Evolutionary conservation across 805 yeast genomes (phyloP), one percentile per base, ranked within the genome.

Genomic region (Grigorovia transvaalensis): DNA sequence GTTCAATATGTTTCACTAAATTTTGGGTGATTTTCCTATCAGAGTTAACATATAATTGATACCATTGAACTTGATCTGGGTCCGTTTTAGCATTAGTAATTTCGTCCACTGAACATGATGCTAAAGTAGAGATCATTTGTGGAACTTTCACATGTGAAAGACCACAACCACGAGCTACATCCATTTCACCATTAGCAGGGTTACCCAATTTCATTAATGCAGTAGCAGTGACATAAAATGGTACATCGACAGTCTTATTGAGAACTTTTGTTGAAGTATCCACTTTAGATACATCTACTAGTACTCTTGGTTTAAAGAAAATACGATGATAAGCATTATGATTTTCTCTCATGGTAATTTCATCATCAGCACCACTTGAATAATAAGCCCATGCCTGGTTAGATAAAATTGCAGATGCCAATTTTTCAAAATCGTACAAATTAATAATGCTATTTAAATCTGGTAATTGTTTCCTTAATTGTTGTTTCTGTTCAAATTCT

Each of bases 71-170:
- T 65, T 89, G 96, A 13, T 60, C 60, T 18, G 48, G 48, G 43
- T 74, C 74, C 13, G 78, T 80, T 33, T 84, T 82, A 5, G 83
- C 86, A 53, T 79, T 88, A 3, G 84, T 79, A 54, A 89, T 85
- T 65, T 89, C 97, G 59, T 88, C 93, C 56, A 88, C 76, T 1
- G 96, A 81, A 65, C 89, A 87, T 6, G 96, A 85, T 0, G 97
- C 91, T 59, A 88, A 74, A 1, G 96, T 90, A 5, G 96, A 90
- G 52, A 90, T 83, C 98, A 90, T 90, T 68, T 90, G 97, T 9
- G 68, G 65, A 12, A 65, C 61, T 52, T 85, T 80, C 35, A 82
- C 73, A 45, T 73, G 80, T 51, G 85, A 84, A 52, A 76, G 74
- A 44, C 81, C 88, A 30, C 95, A 85, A n/a, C 88, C 88, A 61